A percentile compares a stretch with the other conserved stretches of the same genome.
Evolutionary conservation across 495 filamentous ascomycete species (phyloP).

Genomic region (Collariella sp.): DNA sequence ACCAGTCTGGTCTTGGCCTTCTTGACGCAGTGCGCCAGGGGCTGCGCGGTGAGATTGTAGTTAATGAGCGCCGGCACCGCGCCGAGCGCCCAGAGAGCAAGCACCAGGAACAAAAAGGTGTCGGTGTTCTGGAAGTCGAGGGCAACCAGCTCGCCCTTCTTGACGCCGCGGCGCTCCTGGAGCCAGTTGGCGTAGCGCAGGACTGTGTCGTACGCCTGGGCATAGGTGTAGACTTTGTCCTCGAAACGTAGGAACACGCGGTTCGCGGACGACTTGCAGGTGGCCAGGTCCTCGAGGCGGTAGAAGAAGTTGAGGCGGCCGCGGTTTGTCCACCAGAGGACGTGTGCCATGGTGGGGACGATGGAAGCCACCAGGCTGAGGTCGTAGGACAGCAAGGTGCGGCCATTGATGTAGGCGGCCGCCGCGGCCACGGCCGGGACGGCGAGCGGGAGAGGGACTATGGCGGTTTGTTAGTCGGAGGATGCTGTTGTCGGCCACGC

Average conservation of each 20-base stretch:
- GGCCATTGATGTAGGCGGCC: conserved; percentile 76
- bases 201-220: conserved; percentile 64
- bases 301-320: conserved; percentile 74
- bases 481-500: background rate
- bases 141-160: conserved; percentile 73
- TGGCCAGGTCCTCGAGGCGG: conserved; percentile 60
- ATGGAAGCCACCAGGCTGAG: conserved; percentile 43
- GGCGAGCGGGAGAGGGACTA: conserved; percentile 41
- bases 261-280: conserved; percentile 45
- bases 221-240: conserved; percentile 68
- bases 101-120: conserved; percentile 70
- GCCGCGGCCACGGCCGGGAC: conserved; percentile 58
- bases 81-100: conserved; percentile 83
- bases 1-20: conserved; percentile 61
- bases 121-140: conserved; percentile 84
- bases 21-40: conserved; percentile 71
- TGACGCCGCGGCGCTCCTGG: conserved; percentile 58
- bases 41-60: conserved; percentile 71
- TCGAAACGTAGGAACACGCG: conserved; percentile 64
- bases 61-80: conserved; percentile 91
- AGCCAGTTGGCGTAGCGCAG: conserved; percentile 81
- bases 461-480: background rate
- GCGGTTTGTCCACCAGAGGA: conserved; percentile 38
- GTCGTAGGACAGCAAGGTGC: conserved; percentile 60
- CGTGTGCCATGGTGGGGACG: conserved; percentile 34